Conservation (phyloP, 108 stramenopile genomes). For the Phaeodactylum tricornutum region DNA sequence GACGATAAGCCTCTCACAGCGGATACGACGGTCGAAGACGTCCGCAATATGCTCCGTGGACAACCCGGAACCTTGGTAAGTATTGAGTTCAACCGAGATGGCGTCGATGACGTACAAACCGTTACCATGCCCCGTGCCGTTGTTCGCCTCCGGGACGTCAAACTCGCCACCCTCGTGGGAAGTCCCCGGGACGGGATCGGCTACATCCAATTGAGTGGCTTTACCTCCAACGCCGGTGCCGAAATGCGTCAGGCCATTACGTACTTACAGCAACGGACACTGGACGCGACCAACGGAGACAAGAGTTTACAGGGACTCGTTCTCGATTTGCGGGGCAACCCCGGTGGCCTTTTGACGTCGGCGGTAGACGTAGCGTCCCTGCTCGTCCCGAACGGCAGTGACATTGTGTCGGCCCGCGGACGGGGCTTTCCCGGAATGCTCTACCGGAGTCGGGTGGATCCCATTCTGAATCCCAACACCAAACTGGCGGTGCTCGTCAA, state of each 20-base stretch:
- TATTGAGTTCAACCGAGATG: slow-evolving; percentile 63
- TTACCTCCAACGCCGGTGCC: slow-evolving; percentile 73
- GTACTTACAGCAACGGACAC: slow-evolving; percentile 50
- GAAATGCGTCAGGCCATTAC: slow-evolving; percentile 77
- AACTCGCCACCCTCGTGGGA: slow-evolving; percentile 59
- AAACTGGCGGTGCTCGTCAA: slow-evolving; percentile 88
- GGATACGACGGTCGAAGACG: slow-evolving; percentile 67
- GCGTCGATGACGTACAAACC: slow-evolving; percentile 49
- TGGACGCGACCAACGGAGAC: slow-evolving; percentile 38
- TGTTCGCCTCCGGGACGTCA: slow-evolving; percentile 82
- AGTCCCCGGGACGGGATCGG: slow-evolving; percentile 80
- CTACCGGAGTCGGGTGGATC: slow-evolving; percentile 75
- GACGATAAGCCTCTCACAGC: slow-evolving; percentile 52
- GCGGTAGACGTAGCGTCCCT: slow-evolving; percentile 89
- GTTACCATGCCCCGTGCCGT: slow-evolving; percentile 59
- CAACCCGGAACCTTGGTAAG: slow-evolving; percentile 71
- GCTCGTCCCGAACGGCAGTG: slow-evolving; percentile 84
- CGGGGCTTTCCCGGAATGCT: slow-evolving; percentile 81
- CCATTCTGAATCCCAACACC: slow-evolving; percentile 60
- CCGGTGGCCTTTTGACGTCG: slow-evolving; percentile 87
- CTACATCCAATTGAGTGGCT: slow-evolving; percentile 86
- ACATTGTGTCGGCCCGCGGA: slow-evolving; percentile 87
- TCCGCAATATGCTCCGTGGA: slow-evolving; percentile 80
- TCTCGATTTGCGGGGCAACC: slow-evolving; percentile 91
- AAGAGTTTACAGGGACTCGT: slow-evolving; percentile 64